phyloP scores from a whole-genome alignment of 768 basidiomycete species.

The Suillus lakei region DNA sequence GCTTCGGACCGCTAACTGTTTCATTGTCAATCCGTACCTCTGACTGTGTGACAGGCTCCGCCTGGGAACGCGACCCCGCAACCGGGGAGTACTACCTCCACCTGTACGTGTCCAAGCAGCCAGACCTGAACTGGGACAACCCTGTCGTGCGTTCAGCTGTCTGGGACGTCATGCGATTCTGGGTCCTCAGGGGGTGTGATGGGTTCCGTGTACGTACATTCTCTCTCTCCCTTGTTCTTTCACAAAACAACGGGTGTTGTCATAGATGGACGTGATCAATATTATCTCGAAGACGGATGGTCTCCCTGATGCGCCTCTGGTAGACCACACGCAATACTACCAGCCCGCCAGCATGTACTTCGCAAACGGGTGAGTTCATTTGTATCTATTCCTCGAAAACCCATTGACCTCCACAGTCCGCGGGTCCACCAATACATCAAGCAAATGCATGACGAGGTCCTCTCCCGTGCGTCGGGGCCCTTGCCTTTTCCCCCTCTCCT shows the following conservation, averaged over 20 bases:
- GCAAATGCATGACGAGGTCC: slow-evolving; percentile 67
- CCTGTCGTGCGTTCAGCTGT: slow-evolving; percentile 60
- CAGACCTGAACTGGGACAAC: slow-evolving; percentile 82
- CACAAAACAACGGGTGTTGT: slow-evolving; percentile 1
- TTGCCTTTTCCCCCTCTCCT: slow-evolving; percentile 17
- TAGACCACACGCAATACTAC: slow-evolving; percentile 50
- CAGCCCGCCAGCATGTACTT: slow-evolving; percentile 59
- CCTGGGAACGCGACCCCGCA: slow-evolving; percentile 70
- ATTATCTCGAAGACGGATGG: slow-evolving; percentile 65
- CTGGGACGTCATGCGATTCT: slow-evolving; percentile 70
- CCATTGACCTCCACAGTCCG: slow-evolving; percentile 45
- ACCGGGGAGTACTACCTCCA: slow-evolving; percentile 79
- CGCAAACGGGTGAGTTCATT: slow-evolving; percentile 57
- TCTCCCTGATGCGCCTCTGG: slow-evolving; percentile 69
- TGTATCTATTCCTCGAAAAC: slow-evolving; percentile 5
- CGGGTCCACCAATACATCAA: slow-evolving; percentile 68
- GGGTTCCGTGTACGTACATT: slow-evolving; percentile 65
- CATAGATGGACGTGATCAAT: slow-evolving; percentile 74
- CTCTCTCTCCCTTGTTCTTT: not conserved
- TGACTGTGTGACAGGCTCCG: slow-evolving; percentile 49
- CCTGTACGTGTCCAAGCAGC: slow-evolving; percentile 67
- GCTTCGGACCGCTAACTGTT: not conserved
- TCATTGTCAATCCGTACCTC: not conserved
- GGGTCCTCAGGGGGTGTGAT: slow-evolving; percentile 76
- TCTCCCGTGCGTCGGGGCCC: slow-evolving; percentile 50